These are phyloP conservation scores for Aspergillus sp. DNA, from an alignment of 2,329 filamentous ascomycete species.

Conservation along the genomic window DNA sequence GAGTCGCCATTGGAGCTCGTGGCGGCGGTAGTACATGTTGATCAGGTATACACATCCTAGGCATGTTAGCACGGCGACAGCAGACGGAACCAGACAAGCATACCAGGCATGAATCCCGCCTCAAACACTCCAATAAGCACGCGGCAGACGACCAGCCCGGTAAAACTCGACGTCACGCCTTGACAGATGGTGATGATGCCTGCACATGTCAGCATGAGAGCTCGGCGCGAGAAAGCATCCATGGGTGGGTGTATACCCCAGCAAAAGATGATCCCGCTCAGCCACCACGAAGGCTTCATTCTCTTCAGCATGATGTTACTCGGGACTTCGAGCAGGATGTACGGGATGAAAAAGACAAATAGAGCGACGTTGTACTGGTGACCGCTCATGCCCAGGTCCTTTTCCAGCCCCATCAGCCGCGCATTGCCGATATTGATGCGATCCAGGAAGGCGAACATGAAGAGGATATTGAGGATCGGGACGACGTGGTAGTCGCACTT, in stretches of 20 bases:
- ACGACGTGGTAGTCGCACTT: conserved; percentile 51
- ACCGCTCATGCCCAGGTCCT: conserved; percentile 42
- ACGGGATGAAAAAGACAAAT: conserved; percentile 47
- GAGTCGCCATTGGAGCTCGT: conserved; percentile 40
- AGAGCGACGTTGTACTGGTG: conserved; percentile 44
- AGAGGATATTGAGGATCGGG: conserved; percentile 47
- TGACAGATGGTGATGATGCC: conserved; percentile 44
- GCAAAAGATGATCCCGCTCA: conserved; percentile 42
- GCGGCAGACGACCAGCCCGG: conserved; percentile 36
- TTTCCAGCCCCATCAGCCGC: conserved; percentile 43
- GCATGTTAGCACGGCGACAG: background rate
- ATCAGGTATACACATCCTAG: conserved; percentile 34
- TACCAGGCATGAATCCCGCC: conserved; percentile 38
- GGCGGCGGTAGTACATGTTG: conserved; percentile 37
- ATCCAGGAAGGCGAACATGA: conserved; percentile 46
- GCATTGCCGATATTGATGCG: conserved; percentile 51
- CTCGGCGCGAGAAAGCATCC: background rate
- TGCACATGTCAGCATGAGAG: conserved; percentile 10
- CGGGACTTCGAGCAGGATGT: conserved; percentile 46
- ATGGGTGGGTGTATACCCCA: conserved; percentile 37
- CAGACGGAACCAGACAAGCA: background rate
- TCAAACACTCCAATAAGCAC: conserved; percentile 38
- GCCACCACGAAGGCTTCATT: conserved; percentile 40
- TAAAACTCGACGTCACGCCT: conserved; percentile 40
- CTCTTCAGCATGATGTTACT: conserved; percentile 47